A percentile compares a stretch with the other conserved stretches of the same genome.
phyloP scores from a whole-genome alignment of 306 rosid species.

The Ammopiptanthus mongolicus region DNA sequence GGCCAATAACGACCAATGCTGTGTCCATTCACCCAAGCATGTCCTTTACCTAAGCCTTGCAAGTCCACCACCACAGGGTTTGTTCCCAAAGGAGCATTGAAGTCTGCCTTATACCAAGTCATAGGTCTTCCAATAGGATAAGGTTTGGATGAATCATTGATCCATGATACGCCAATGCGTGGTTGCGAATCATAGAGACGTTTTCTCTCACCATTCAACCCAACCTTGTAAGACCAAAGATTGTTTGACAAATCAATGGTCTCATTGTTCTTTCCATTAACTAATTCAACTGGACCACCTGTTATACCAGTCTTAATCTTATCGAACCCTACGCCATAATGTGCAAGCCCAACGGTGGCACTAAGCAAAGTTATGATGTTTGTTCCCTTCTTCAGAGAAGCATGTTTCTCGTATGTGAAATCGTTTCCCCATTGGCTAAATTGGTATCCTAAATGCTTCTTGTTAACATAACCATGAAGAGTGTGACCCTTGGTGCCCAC shows the following conservation, averaged over 20 bases:
- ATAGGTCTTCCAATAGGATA: background rate
- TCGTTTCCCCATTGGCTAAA: background rate
- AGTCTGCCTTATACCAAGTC: background rate
- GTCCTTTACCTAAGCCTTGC: constrained; percentile 18
- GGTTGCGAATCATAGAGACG: background rate
- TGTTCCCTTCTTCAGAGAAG: background rate
- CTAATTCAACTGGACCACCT: background rate
- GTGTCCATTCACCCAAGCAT: constrained; percentile 21
- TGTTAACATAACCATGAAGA: too few species aligned
- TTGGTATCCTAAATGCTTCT: too few species aligned
- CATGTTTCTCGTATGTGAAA: background rate
- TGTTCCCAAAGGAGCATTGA: background rate
- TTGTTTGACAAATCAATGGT: background rate
- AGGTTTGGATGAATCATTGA: background rate
- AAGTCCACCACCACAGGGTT: constrained; percentile 27
- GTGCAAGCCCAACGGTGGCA: background rate
- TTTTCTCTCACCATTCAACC: background rate
- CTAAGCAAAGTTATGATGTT: background rate
- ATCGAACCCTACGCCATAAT: background rate
- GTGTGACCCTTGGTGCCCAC: too few species aligned
- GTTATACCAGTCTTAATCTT: background rate
- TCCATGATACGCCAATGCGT: background rate
- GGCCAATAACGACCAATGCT: constrained; percentile 25
- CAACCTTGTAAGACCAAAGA: background rate
- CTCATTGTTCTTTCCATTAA: background rate